Evolutionary conservation across 2,329 filamentous ascomycete genomes (phyloP), one percentile per base, ranked within the genome.

Genomic region (Trichoderma harzianum): DNA sequence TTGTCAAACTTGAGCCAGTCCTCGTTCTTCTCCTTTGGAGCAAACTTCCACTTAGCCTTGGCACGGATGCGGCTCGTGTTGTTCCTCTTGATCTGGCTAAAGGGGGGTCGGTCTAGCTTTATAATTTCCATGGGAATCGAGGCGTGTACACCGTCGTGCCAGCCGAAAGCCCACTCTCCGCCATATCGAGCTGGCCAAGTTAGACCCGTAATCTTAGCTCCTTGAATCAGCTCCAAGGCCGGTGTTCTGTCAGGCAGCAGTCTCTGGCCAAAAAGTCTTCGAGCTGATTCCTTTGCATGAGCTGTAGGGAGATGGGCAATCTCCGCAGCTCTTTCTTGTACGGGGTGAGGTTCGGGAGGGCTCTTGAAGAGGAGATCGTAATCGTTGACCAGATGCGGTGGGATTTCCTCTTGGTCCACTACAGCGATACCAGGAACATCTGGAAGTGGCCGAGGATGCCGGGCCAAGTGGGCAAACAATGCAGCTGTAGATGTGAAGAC

Each of bases 1-100:
- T 90, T 91, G 34, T 91, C 89, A 76, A 93, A 88, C 74, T 82
- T 84, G n/a, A 89, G 80, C 87, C 87, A 89, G 12, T 83, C 78
- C 32, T 82, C 82, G 26, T 79, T 81, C 11, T 83, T 82, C 26
- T 82, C 79, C 74, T 84, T 85, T 43, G 83, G 82, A 63, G 82
- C 80, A 79, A 87, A 89, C 77, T 84, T 87, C 87, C 87, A 89
- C 71, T 82, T 82, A 14, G 86, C 81, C 53, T 84, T 82, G 11
- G 85, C 87, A 62, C 82, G 83, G 53, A 88, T 80, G 12, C 82
- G 83, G 69, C 84, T 87, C 39, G 82, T 81, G 16, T 82, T 83
- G 6, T 83, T 82, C 78, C 84, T 83, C 34, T 80, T 83, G 18
- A 88, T 80, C 73, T 88, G 84, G 26, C 78, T 78, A 21, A 80